Base-by-base conservation (phyloP, 441 rosid species). In the Erysimum cheiri region DNA sequence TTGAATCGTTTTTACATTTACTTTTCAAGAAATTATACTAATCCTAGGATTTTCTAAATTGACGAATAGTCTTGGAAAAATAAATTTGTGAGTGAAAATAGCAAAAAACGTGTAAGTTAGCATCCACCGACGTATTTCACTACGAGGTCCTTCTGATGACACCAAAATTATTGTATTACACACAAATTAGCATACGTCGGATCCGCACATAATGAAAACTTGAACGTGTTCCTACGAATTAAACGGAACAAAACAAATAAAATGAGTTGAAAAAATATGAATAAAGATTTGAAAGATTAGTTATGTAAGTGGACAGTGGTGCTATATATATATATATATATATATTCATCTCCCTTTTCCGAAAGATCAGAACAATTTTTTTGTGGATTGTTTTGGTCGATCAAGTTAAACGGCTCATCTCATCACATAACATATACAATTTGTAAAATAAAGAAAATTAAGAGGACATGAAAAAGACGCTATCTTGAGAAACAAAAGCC, bases 1-100 rank as follows among this genome's bases (percentile, higher is more conserved):
- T 19, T 73, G 46, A 58, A 32, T 58, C 15, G 47, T 46, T 46
- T 46, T 26, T 5, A 31, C 54, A 39, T 40, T 37, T 37, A 35
- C 67, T 61, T 61, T 40, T 31, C 3, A 6, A 37, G 50, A 73
- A 37, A 29, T 52, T 22, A 36, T 32, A 40, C 37, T 2, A 65
- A 55, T 73, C 71, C 22, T 73, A 19, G 72, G 43, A 65, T 31
- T 58, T 65, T 73, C 67, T 73, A 59, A 48, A 50, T 40, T 66
- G 33, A 66, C 61, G 55, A 66, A 49, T n/a, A 40, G 17, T 41
- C 53, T 15, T 50, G n/a, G 11, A 12, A 33, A 64, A 47, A 22
- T 50, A 29, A 29, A 2, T 14, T 2, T 37, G 17, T 10, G 24
- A 48, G 47, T 39, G 40, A 12, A 39, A 50, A 35, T 48, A 47